These are phyloP conservation scores for Pezicula radicicola DNA, from an alignment of 2,329 filamentous ascomycete genomes.

Conservation along the genomic window DNA sequence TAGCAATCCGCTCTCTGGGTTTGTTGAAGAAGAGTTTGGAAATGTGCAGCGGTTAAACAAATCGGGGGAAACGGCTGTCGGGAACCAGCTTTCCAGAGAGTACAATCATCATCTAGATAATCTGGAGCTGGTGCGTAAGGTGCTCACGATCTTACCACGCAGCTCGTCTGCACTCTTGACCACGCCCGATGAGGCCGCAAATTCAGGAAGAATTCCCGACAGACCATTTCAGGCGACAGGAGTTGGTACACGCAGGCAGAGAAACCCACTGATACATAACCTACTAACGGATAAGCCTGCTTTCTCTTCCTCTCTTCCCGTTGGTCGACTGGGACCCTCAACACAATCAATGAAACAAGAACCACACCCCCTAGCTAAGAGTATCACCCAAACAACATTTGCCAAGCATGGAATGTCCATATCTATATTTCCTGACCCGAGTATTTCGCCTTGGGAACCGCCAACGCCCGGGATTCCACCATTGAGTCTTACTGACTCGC, in stretches of 20 bases:
- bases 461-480: conserved; percentile 56
- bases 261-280: conserved; percentile 90
- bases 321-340: conserved; percentile 51
- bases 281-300: conserved; percentile 92
- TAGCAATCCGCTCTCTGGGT: conserved; percentile 42
- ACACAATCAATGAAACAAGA: conserved; percentile 10
- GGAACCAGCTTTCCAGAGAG: conserved; percentile 6
- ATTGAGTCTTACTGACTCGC: conserved; percentile 72
- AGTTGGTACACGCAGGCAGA: conserved; percentile 53
- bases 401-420: conserved; percentile 90
- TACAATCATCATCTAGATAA: conserved; percentile 61
- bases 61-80: background rate
- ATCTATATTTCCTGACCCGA: conserved; percentile 74
- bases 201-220: conserved; percentile 35
- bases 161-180: conserved; percentile 87
- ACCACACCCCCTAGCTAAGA: conserved; percentile 28
- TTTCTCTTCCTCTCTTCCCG: conserved; percentile 85
- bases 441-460: conserved; percentile 63
- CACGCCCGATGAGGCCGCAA: conserved; percentile 77
- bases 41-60: background rate
- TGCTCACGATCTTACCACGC: conserved; percentile 73
- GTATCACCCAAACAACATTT: conserved; percentile 64
- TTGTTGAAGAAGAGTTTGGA: conserved; percentile 29
- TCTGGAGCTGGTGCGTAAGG: conserved; percentile 66
- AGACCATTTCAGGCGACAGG: conserved; percentile 23